Conservation (phyloP, 495 filamentous ascomycete species). For the Aspergillus haitiensis region DNA sequence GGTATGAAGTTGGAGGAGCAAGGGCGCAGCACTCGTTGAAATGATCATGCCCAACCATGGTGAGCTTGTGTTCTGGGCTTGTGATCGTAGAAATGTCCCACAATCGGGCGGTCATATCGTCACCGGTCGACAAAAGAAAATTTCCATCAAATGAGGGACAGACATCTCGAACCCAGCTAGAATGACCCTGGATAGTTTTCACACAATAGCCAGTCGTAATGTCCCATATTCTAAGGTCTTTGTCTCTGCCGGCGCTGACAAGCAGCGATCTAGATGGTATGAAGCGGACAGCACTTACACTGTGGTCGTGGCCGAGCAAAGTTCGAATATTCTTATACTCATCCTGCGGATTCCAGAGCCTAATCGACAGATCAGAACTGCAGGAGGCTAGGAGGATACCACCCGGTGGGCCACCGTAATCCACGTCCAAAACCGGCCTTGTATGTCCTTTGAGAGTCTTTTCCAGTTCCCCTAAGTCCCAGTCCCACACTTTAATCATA, state of each 20-base stretch:
- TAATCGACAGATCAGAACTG: conserved; percentile 88
- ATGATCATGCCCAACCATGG: conserved; percentile 87
- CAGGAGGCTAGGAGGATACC: conserved; percentile 90
- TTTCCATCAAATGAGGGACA: conserved; percentile 79
- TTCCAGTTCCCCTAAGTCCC: conserved; percentile 92
- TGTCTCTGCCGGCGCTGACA: conserved; percentile 77
- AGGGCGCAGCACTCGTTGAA: conserved; percentile 85
- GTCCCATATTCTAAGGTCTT: conserved; percentile 81
- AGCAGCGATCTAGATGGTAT: conserved; percentile 86
- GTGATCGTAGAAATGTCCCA: conserved; percentile 72
- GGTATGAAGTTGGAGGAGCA: conserved; percentile 77
- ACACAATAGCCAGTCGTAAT: conserved; percentile 87
- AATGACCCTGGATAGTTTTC: conserved; percentile 69
- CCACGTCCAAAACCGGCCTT: conserved; percentile 85
- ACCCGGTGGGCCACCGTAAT: conserved; percentile 86
- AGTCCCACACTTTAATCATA: conserved; percentile 97
- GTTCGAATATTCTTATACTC: conserved; percentile 96
- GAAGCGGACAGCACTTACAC: conserved; percentile 82
- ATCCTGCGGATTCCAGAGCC: conserved; percentile 91
- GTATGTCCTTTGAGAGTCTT: conserved; percentile 92
- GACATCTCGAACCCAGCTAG: conserved; percentile 87
- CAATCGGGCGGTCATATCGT: conserved; percentile 66
- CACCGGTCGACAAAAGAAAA: conserved; percentile 76
- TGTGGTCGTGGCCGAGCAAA: conserved; percentile 89
- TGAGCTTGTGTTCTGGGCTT: conserved; percentile 26